These are phyloP conservation scores for Salix caprea DNA, from an alignment of 345 rosid genomes.

Conservation along the genomic window DNA sequence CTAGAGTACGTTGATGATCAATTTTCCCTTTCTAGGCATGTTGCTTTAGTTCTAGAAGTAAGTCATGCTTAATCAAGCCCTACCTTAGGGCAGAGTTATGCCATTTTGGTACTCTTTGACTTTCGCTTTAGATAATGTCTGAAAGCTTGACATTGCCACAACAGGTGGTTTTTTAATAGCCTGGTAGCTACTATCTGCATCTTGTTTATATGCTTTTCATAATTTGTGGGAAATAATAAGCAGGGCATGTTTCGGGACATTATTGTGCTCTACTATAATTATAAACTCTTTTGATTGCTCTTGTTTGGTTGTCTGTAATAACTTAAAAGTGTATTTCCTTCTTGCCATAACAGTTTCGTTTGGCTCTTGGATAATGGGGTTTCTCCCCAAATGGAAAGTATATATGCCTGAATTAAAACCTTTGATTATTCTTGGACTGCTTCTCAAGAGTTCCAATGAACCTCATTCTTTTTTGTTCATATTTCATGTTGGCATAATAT, in stretches of 20 bases:
- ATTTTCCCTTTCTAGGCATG: neutral
- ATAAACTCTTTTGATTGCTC: too few relatives aligned
- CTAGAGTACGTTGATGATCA: conserved; percentile 41
- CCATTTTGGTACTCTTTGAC: conserved; percentile 14
- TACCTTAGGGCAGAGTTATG: neutral
- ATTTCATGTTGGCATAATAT: neutral
- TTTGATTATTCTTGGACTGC: too few relatives aligned
- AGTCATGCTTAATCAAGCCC: neutral
- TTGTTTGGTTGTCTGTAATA: too few relatives aligned
- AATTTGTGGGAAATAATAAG: neutral
- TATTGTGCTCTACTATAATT: neutral
- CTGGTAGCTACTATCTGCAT: neutral
- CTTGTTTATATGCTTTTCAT: neutral
- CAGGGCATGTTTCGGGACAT: neutral
- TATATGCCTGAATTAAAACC: too few relatives aligned
- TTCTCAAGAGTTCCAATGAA: too few relatives aligned
- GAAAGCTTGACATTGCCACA: conserved; percentile 2
- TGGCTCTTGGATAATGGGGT: too few relatives aligned
- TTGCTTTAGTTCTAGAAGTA: conserved; percentile 11
- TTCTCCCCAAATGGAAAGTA: too few relatives aligned
- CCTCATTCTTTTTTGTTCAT: neutral
- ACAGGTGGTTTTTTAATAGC: conserved; percentile 2
- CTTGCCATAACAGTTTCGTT: too few relatives aligned
- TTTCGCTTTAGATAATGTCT: conserved; percentile 1
- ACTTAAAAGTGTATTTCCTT: too few relatives aligned